Conservation (phyloP, 2,329 filamentous ascomycete genomes). For the Cadophora malorum region DNA sequence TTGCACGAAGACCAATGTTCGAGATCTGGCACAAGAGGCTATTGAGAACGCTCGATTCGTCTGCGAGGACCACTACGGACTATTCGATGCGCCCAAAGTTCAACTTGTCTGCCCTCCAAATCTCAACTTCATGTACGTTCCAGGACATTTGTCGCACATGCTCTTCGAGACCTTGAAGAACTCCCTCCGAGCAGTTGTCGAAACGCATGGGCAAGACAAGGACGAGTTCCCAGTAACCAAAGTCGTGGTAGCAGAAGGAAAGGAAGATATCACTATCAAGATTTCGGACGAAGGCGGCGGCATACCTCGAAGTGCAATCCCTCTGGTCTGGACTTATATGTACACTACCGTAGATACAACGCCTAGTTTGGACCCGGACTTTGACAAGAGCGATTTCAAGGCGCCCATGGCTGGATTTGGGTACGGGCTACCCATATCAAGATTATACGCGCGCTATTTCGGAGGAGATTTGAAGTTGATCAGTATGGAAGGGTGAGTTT, state of each 20-base stretch:
- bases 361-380: slow-evolving; percentile 93
- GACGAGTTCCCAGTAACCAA: slow-evolving; percentile 97
- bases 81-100: slow-evolving; percentile 96
- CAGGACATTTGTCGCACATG: slow-evolving; percentile 98
- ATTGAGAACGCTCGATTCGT: slow-evolving; percentile 99
- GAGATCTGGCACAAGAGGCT: slow-evolving; percentile 92
- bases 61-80: slow-evolving; percentile 96
- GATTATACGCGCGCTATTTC: slow-evolving; percentile 95
- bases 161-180: slow-evolving; percentile 99
- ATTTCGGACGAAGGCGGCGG: slow-evolving; percentile 96
- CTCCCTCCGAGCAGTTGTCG: slow-evolving; percentile 93
- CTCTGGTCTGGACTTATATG: slow-evolving; percentile 99
- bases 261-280: slow-evolving; percentile 99
- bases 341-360: slow-evolving; percentile 98
- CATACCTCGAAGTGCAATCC: slow-evolving; percentile 90
- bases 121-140: slow-evolving; percentile 99
- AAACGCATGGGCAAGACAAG: slow-evolving; percentile 92
- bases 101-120: slow-evolving; percentile 95
- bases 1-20: slow-evolving; percentile 97
- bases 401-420: slow-evolving; percentile 99
- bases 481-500: slow-evolving; percentile 94
- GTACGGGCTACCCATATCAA: slow-evolving; percentile 94
- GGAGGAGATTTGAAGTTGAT: slow-evolving; percentile 97
- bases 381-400: slow-evolving; percentile 99
- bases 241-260: slow-evolving; percentile 95